Percentiles rank a stretch among this genome's conserved stretches.
Conservation (phyloP, 306 rosid species). For the Purshia tridentata region DNA sequence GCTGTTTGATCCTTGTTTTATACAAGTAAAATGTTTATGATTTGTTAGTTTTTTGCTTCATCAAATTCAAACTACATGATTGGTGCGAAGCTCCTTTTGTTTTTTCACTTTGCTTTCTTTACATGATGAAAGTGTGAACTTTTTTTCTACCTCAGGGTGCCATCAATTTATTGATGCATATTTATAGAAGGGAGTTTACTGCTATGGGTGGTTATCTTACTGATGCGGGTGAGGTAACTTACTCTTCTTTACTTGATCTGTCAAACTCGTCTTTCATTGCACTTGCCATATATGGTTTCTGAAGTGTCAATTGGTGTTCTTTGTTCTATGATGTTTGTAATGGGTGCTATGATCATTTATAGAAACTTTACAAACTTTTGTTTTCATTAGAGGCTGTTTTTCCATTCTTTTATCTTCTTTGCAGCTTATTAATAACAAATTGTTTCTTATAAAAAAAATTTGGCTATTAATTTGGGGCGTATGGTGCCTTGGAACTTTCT, state of each 20-base stretch:
- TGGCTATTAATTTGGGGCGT: too few relatives aligned
- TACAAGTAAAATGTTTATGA: not conserved
- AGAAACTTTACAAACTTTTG: not conserved
- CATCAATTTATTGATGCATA: conserved; percentile 84
- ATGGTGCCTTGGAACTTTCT: not conserved
- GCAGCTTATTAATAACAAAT: too few relatives aligned
- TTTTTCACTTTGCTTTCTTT: conserved; percentile 14
- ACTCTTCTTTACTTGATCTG: conserved; percentile 23
- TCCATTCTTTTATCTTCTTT: too few relatives aligned
- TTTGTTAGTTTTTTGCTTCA: not conserved
- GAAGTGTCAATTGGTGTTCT: not conserved
- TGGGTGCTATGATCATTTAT: not conserved
- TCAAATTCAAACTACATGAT: not conserved
- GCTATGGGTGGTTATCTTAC: conserved; percentile 98
- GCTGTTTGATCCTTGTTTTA: not conserved
- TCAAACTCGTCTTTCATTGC: conserved; percentile 2
- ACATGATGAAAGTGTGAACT: conserved; percentile 19
- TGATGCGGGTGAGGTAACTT: conserved; percentile 92
- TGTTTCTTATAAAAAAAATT: too few relatives aligned
- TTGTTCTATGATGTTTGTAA: not conserved
- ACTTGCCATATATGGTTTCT: not conserved
- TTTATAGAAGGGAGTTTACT: conserved; percentile 82
- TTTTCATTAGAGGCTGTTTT: not conserved
- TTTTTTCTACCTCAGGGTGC: conserved; percentile 74
- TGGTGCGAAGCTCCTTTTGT: conserved; percentile 2